Evolutionary conservation across 202 grass and related monocot species (phyloP).

Genomic region (Dendrocalamus latiflorus): DNA sequence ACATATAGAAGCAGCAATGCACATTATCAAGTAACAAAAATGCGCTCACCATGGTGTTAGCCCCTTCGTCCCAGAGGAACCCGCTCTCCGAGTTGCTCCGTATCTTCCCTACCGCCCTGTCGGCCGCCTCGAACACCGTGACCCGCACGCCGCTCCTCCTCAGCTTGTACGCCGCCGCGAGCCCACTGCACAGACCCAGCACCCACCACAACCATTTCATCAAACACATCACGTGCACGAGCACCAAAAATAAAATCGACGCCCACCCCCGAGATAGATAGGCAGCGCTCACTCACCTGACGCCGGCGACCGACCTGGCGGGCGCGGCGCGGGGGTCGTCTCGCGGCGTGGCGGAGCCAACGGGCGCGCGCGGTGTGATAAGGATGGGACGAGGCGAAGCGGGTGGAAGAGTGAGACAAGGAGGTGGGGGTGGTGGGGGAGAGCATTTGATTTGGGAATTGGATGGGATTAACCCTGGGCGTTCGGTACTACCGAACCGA

Average conservation of each 20-base stretch:
- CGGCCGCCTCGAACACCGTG: conserved; percentile 79
- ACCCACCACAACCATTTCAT: conserved; percentile 31
- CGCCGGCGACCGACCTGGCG: conserved; percentile 68
- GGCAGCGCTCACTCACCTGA: conserved; percentile 22
- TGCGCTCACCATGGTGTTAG: conserved; percentile 87
- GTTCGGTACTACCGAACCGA: too few species aligned
- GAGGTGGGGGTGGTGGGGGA: not conserved
- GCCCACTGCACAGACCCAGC: too few species aligned
- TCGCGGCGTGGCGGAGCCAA: not conserved
- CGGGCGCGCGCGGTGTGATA: not conserved
- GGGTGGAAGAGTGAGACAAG: too few species aligned
- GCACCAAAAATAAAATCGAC: not conserved
- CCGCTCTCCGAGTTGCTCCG: conserved; percentile 67
- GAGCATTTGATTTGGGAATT: conserved; percentile 36
- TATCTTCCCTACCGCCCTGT: conserved; percentile 78
- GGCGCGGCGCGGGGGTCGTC: conserved; percentile 20
- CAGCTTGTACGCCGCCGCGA: conserved; percentile 83
- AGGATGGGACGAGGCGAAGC: not conserved
- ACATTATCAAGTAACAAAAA: not conserved
- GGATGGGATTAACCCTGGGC: too few species aligned
- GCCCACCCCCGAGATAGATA: not conserved
- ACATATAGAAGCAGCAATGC: not conserved
- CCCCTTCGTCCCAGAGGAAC: conserved; percentile 96
- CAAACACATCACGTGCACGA: not conserved
- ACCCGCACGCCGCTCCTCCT: conserved; percentile 69